phyloP scores from a whole-genome alignment of 495 filamentous ascomycete genomes.

The Pyronema domesticum region DNA sequence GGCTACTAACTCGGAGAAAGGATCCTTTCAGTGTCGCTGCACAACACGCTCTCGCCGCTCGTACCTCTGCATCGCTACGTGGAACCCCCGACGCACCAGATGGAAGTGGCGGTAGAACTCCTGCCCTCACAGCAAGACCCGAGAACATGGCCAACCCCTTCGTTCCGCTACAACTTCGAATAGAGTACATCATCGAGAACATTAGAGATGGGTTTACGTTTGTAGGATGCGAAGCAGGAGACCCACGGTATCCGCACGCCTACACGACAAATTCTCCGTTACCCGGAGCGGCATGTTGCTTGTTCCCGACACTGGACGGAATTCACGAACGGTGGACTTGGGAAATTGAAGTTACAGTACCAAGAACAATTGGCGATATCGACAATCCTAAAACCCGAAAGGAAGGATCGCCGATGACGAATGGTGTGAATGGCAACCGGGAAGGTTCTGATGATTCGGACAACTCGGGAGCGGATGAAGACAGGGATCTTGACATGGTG shows the following conservation, averaged over 20 bases:
- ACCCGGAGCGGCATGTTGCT: conserved; percentile 59
- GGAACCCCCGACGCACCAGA: conserved; percentile 18
- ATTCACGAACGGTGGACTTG: conserved; percentile 59
- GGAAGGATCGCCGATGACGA: background rate
- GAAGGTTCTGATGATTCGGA: conserved; percentile 23
- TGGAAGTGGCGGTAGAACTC: conserved; percentile 19
- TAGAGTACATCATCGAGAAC: conserved; percentile 56
- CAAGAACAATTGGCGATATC: conserved; percentile 68
- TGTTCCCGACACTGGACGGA: conserved; percentile 88
- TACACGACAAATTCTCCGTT: conserved; percentile 68
- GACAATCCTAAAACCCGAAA: background rate
- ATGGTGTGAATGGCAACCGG: conserved; percentile 20
- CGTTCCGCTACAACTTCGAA: conserved; percentile 38
- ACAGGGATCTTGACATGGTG: conserved; percentile 67
- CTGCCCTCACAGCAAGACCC: conserved; percentile 15
- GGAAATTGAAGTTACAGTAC: conserved; percentile 72
- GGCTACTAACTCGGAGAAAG: conserved; percentile 3
- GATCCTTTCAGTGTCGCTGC: conserved; percentile 17
- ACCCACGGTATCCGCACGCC: conserved; percentile 69
- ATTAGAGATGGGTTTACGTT: conserved; percentile 80
- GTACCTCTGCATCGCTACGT: conserved; percentile 3
- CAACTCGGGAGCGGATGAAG: conserved; percentile 43
- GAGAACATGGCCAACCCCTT: conserved; percentile 27
- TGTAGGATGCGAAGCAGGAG: conserved; percentile 61
- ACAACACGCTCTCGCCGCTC: conserved; percentile 17